A percentile compares a stretch with the other conserved stretches of the same genome.
These are phyloP conservation scores for Thraustochytrium sp. DNA, from an alignment of 352 stramenopile genomes.

Conservation along the genomic window DNA sequence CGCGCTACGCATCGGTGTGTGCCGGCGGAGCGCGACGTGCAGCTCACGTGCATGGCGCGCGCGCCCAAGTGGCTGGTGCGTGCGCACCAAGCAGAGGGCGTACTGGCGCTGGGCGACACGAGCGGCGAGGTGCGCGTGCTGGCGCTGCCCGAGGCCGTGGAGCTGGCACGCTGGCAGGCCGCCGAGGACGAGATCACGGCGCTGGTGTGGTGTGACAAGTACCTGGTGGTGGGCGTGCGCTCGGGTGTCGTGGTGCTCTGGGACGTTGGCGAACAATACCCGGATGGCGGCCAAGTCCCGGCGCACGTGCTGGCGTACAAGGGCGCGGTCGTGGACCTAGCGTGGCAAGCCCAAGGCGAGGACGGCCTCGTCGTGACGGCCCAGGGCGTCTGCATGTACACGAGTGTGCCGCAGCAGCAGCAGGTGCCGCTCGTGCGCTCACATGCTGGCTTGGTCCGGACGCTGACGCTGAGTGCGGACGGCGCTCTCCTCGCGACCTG, in stretches of 20 bases:
- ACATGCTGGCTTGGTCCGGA: not conserved
- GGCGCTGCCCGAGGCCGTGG: not conserved
- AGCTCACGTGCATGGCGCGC: not conserved
- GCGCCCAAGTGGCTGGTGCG: not conserved
- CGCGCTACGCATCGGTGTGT: not conserved
- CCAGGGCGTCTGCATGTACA: not conserved
- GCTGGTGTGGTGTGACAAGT: not conserved
- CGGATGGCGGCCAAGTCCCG: not conserved
- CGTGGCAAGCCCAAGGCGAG: not conserved
- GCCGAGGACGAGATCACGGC: constrained; percentile 8
- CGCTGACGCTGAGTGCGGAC: not conserved
- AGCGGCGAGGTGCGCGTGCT: not conserved
- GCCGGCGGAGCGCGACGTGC: not conserved
- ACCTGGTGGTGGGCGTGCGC: not conserved
- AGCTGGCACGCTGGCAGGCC: constrained; percentile 9
- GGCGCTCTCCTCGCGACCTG: not conserved
- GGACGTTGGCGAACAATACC: not conserved
- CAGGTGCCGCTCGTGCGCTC: not conserved
- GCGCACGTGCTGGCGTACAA: not conserved
- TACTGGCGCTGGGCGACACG: not conserved
- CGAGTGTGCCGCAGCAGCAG: not conserved
- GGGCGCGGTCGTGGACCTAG: not conserved
- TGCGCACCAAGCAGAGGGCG: not conserved
- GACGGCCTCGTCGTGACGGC: constrained; percentile 11
- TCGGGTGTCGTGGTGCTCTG: not conserved